These are phyloP conservation scores for Ogataea pini DNA, from an alignment of 805 yeast genomes.

Conservation along the genomic window DNA sequence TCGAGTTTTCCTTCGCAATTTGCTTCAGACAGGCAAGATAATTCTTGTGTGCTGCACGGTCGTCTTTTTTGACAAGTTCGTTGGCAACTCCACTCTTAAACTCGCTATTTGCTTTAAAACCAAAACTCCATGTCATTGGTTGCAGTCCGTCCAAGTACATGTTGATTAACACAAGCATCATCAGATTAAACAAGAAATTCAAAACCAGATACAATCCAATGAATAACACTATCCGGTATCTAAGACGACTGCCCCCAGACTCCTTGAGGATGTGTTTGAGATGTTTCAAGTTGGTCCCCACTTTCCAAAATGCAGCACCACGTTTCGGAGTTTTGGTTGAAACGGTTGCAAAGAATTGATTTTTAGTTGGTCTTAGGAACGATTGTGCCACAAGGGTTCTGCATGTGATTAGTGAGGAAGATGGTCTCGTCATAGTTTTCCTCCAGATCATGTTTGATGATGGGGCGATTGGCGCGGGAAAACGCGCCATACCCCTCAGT, in stretches of 20 bases:
- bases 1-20: slow-evolving; percentile 33
- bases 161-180: slow-evolving; percentile 36
- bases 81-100: slow-evolving; percentile 40
- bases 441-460: not conserved
- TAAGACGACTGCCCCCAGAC: slow-evolving; percentile 43
- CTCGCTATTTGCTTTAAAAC: slow-evolving; percentile 31
- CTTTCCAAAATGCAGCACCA: slow-evolving; percentile 36
- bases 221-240: slow-evolving; percentile 45
- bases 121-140: slow-evolving; percentile 30
- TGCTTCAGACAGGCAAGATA: slow-evolving; percentile 34
- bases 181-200: slow-evolving; percentile 36
- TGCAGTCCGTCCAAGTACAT: slow-evolving; percentile 33
- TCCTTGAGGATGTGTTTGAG: slow-evolving; percentile 30
- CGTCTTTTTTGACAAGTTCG: slow-evolving; percentile 38
- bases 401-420: not conserved
- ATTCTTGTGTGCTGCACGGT: slow-evolving; percentile 35
- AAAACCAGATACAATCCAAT: slow-evolving; percentile 44
- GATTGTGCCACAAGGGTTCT: not conserved
- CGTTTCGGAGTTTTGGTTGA: slow-evolving; percentile 12
- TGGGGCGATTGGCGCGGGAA: not conserved
- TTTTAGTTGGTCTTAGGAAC: not conserved
- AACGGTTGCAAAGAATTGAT: not conserved
- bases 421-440: not conserved
- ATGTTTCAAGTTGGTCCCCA: slow-evolving; percentile 31
- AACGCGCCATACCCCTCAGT: not conserved